Evolutionary conservation across 257 asterid genomes (phyloP), one percentile per base, ranked within the genome.

Genomic region (Gentiana dahurica): DNA sequence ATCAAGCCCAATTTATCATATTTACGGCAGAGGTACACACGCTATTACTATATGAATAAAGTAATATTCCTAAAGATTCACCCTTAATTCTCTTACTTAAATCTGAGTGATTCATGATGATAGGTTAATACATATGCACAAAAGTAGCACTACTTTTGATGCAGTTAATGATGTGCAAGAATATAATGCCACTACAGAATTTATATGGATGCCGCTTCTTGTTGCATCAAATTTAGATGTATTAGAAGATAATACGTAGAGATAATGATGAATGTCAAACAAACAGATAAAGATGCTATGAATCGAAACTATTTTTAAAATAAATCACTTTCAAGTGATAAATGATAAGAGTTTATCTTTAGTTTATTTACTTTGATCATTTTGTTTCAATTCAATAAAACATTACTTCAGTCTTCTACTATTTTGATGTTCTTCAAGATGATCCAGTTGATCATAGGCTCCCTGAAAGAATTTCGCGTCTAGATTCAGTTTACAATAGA

Each of bases 121-220:
- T 12, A 10, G 12, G 62, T 39, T 43, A 3, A 12, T 57, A n/a
- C 38, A 49, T 13, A 41, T 52, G 11, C 43, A 49, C 43, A 4
- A 9, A 44, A 3, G 34, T 35, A 24, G 1, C 24, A 24, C 24
- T 24, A 36, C 58, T 12, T 15, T 45, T 24, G 62, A 49, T 37
- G 24, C 12, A 33, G 12, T 24, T 7, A 61, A 37, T 55, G 37
- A 59, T 63, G 13, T 55, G 34, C 75, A 92, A 97, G 83, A 76
- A 59, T 92, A 83, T 57, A 92, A 92, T 66, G 97, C 99, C 34
- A 83, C 81, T 1, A 59, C 88, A 48, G 99, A 92, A 73, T 92
- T 88, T 64, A 85, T 92, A 2, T 92, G 99, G 97, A 93, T 95
- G 1, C 99, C 97, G 11, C 91, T 92, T 71, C 91, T 92, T 38